Conservation (phyloP, 306 rosid species). For the Sechiopsis laciniata region DNA sequence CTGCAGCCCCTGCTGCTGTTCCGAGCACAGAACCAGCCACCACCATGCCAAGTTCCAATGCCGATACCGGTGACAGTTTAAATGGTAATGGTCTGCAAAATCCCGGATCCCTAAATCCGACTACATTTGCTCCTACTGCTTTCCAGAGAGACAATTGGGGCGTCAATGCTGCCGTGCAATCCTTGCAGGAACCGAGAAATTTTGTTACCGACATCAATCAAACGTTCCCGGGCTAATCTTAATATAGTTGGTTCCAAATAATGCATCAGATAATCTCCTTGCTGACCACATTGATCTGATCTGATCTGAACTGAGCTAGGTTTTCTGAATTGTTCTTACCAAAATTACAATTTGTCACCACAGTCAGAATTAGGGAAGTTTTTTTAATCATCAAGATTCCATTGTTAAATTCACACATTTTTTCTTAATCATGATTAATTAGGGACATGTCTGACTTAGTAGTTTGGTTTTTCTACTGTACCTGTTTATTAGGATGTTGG, state of each 20-base stretch:
- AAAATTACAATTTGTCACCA: conserved; percentile 25
- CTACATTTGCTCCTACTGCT: conserved; percentile 33
- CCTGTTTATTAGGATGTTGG: conserved; percentile 38
- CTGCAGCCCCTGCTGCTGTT: conserved; percentile 24
- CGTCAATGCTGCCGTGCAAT: conserved; percentile 31
- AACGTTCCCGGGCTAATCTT: conserved; percentile 48
- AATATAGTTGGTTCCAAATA: conserved; percentile 2
- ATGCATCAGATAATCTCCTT: conserved; percentile 19
- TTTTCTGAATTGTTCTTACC: conserved; percentile 30
- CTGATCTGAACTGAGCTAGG: conserved; percentile 26
- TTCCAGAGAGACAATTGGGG: conserved; percentile 72
- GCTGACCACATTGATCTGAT: conserved; percentile 22
- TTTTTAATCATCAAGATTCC: conserved; percentile 11
- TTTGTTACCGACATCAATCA: conserved; percentile 67
- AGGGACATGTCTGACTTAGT: conserved; percentile 50
- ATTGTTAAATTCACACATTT: conserved; percentile 28
- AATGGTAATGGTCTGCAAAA: conserved; percentile 46
- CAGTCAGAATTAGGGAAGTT: conserved; percentile 37
- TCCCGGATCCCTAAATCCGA: conserved; percentile 37
- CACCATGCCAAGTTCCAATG: conserved; percentile 30
- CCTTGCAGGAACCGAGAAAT: conserved; percentile 58
- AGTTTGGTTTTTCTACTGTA: conserved; percentile 33
- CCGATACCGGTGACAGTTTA: conserved; percentile 52
- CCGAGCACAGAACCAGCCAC: conserved; percentile 35
- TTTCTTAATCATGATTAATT: conserved; percentile 27